These are phyloP conservation scores for Dioscorea zingiberensis DNA, from an alignment of 106 monocot species.

Conservation along the genomic window DNA sequence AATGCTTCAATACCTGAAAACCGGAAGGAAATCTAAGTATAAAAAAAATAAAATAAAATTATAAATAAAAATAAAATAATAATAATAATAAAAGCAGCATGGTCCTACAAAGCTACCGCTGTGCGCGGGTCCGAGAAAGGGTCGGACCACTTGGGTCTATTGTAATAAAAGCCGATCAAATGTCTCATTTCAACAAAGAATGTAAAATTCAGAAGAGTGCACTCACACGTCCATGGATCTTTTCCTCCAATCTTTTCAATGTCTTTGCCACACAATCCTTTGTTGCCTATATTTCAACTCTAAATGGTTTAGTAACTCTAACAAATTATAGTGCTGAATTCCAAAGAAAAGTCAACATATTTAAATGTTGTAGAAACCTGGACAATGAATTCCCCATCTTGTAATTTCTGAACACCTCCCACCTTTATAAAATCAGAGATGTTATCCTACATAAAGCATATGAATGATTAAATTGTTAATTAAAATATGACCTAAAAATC, in stretches of 20 bases:
- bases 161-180: neutral
- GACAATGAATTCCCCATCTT: constrained; percentile 99
- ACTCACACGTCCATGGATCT: constrained; percentile 84
- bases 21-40: constrained; percentile 2
- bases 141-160: too few species aligned
- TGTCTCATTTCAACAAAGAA: neutral
- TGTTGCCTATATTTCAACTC: constrained; percentile 63
- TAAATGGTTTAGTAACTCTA: neutral
- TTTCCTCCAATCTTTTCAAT: constrained; percentile 94
- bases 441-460: constrained; percentile 59
- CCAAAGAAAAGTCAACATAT: neutral
- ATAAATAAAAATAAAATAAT: neutral
- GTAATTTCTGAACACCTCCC: constrained; percentile 93
- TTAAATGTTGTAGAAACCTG: constrained; percentile 41
- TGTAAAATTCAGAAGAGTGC: constrained; percentile 3
- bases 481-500: too few species aligned
- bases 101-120: too few species aligned
- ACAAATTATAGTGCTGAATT: neutral
- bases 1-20: constrained; percentile 78
- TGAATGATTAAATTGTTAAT: too few species aligned
- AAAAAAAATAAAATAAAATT: neutral
- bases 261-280: constrained; percentile 99
- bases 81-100: too few species aligned
- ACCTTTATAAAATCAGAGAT: constrained; percentile 84
- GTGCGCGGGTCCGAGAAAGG: too few species aligned